Evolutionary conservation across 345 rosid species (phyloP).

Genomic region (Brassica juncea): DNA sequence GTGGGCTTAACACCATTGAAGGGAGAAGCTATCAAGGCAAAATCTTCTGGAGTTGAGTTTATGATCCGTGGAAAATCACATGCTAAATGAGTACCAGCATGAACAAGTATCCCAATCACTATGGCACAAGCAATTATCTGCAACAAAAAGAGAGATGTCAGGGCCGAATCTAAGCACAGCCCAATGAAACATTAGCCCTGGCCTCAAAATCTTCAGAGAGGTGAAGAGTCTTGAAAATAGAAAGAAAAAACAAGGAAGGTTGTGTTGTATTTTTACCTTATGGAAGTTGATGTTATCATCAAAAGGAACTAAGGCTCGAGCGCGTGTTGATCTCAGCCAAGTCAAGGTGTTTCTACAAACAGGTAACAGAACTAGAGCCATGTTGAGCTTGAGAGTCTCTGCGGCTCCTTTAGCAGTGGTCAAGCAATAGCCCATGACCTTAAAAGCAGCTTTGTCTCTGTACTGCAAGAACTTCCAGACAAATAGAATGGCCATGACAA

Average conservation of each 20-base stretch:
- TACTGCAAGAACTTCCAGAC: constrained; percentile 88
- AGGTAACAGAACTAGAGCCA: constrained; percentile 93
- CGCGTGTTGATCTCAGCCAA: constrained; percentile 82
- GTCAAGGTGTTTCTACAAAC: constrained; percentile 97
- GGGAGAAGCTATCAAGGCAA: constrained; percentile 57
- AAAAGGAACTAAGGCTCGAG: constrained; percentile 65
- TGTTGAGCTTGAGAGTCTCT: constrained; percentile 94
- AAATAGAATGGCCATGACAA: constrained; percentile 66
- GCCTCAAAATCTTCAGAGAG: background rate
- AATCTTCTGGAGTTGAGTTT: constrained; percentile 59
- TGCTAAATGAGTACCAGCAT: constrained; percentile 70
- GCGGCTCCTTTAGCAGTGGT: constrained; percentile 96
- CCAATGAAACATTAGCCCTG: background rate
- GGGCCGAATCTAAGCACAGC: background rate
- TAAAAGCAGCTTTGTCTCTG: constrained; percentile 67
- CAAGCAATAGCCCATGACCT: constrained; percentile 85
- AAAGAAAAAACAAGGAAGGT: background rate
- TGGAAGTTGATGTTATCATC: constrained; percentile 92
- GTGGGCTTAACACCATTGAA: constrained; percentile 66
- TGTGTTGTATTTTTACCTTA: constrained; percentile 53
- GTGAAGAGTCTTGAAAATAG: background rate
- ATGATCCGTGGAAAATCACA: constrained; percentile 83
- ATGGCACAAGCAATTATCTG: constrained; percentile 83
- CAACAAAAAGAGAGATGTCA: constrained; percentile 2
- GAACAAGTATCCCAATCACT: constrained; percentile 63